phyloP scores from a whole-genome alignment of 805 yeast genomes.

The Starmerella lactis-condensi region DNA sequence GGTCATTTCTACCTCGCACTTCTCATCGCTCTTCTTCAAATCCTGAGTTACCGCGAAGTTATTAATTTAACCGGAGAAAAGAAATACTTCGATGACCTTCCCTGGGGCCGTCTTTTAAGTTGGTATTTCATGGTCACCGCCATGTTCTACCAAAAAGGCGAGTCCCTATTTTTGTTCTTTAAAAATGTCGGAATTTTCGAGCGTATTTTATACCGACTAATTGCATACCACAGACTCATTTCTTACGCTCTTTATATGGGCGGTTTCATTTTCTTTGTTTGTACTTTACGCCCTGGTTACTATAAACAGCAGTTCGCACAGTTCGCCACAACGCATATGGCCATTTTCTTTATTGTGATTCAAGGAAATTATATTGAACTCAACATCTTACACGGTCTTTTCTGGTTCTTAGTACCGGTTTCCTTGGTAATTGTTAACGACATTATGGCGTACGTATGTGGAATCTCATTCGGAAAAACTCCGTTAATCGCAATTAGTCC shows the following conservation, averaged over 20 bases:
- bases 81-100: constrained; percentile 63
- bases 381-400: constrained; percentile 73
- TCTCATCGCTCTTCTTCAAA: constrained; percentile 54
- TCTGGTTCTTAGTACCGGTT: constrained; percentile 88
- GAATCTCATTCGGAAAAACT: constrained; percentile 87
- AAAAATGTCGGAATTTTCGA: constrained; percentile 34
- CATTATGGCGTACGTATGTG: constrained; percentile 90
- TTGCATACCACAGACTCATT: constrained; percentile 64
- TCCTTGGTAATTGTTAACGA: constrained; percentile 85
- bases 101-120: constrained; percentile 63
- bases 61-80: constrained; percentile 73
- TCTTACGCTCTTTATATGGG: constrained; percentile 67
- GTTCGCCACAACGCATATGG: constrained; percentile 86
- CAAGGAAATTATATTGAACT: constrained; percentile 86
- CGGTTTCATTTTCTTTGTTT: constrained; percentile 80
- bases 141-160: constrained; percentile 76
- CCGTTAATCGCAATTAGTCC: constrained; percentile 88
- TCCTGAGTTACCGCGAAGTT: constrained; percentile 77
- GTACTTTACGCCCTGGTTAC: constrained; percentile 72
- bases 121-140: constrained; percentile 88
- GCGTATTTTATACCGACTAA: constrained; percentile 37
- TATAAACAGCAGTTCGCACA: constrained; percentile 87
- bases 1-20: constrained; percentile 73
- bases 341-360: constrained; percentile 68
- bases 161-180: constrained; percentile 54